Percentiles rank a stretch among this genome's conserved stretches.
phyloP scores from a whole-genome alignment of 116 monocot species.

The Dioscorea cayenensis region DNA sequence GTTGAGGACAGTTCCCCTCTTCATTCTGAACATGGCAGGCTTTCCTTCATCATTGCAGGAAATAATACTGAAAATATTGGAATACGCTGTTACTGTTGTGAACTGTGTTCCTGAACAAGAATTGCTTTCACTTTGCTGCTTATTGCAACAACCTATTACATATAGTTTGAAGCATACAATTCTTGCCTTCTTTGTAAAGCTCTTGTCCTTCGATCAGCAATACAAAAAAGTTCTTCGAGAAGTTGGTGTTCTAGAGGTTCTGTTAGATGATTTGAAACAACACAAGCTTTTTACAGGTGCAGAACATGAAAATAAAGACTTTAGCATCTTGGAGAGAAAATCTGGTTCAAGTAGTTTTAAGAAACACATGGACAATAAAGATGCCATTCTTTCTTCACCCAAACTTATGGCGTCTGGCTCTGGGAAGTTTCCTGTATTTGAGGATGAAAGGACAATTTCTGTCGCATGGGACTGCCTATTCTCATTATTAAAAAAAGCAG shows the following conservation, averaged over 20 bases:
- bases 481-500: constrained; percentile 82
- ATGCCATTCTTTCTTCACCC: constrained; percentile 85
- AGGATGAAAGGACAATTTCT: constrained; percentile 63
- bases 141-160: constrained; percentile 88
- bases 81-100: constrained; percentile 98
- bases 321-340: constrained; percentile 32
- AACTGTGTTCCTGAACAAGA: constrained; percentile 99
- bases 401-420: constrained; percentile 44
- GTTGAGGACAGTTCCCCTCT: constrained; percentile 84
- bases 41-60: constrained; percentile 93
- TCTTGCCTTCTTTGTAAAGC: constrained; percentile 95
- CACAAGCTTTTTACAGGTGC: constrained; percentile 66
- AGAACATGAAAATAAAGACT: constrained; percentile 46
- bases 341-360: constrained; percentile 48
- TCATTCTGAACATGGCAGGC: constrained; percentile 85
- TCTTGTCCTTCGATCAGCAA: constrained; percentile 92
- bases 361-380: constrained; percentile 68
- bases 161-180: constrained; percentile 70
- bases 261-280: constrained; percentile 90
- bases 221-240: constrained; percentile 91
- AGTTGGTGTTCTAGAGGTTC: constrained; percentile 91
- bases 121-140: constrained; percentile 93
- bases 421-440: constrained; percentile 70
- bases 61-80: constrained; percentile 93
- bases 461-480: constrained; percentile 96